Evolutionary conservation across 768 basidiomycete genomes (phyloP).

Genomic region (Vararia minispora): DNA sequence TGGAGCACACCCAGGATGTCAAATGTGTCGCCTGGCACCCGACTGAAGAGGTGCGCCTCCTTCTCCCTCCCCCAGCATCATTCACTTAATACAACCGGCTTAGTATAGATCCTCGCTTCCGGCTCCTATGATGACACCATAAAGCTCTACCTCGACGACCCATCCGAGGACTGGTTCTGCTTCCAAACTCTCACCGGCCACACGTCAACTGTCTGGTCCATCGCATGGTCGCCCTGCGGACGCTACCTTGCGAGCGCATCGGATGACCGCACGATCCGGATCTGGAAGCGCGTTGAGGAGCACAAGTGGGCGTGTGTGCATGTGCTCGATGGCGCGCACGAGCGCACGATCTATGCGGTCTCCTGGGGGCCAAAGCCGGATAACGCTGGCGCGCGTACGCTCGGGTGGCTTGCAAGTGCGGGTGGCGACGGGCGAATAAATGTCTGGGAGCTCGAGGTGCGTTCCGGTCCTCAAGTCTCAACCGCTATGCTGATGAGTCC

Average conservation of each 20-base stretch:
- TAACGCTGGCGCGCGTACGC: constrained; percentile 17
- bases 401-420: constrained; percentile 80
- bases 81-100: constrained; percentile 11
- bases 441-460: constrained; percentile 66
- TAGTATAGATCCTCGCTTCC: constrained; percentile 80
- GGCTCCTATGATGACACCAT: constrained; percentile 96
- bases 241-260: constrained; percentile 79
- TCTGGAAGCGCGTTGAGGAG: constrained; percentile 66
- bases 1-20: constrained; percentile 96
- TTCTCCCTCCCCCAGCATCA: not conserved
- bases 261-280: constrained; percentile 72
- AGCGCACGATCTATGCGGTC: constrained; percentile 70
- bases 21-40: constrained; percentile 96
- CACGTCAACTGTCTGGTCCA: constrained; percentile 82
- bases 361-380: constrained; percentile 45
- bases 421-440: constrained; percentile 81
- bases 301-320: constrained; percentile 54
- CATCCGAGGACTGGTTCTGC: constrained; percentile 88
- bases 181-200: constrained; percentile 77
- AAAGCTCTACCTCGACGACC: constrained; percentile 88
- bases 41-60: constrained; percentile 65
- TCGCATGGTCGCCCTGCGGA: constrained; percentile 71
- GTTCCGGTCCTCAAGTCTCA: constrained; percentile 12
- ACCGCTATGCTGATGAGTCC: not conserved
- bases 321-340: constrained; percentile 48